Evolutionary conservation across 805 yeast species (phyloP).

Genomic region (Candida mattraensis): DNA sequence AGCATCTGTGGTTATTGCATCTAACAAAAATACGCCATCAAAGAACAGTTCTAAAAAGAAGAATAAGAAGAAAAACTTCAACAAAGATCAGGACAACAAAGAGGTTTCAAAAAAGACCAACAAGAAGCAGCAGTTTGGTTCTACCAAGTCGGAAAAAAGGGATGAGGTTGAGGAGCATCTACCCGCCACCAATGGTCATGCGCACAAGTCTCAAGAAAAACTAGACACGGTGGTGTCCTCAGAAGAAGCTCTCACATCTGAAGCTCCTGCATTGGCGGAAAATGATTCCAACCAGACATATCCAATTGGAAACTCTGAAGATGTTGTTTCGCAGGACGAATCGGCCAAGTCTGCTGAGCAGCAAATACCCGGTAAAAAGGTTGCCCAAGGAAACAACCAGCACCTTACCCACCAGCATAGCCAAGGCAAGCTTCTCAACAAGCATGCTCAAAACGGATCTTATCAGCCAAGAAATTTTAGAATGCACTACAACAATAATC

Average conservation of each 20-base stretch:
- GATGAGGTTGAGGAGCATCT: constrained; percentile 7
- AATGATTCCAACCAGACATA: not conserved
- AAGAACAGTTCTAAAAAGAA: constrained; percentile 21
- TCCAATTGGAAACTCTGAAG: not conserved
- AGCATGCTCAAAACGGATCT: constrained; percentile 17
- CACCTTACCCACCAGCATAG: constrained; percentile 9
- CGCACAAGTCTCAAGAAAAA: too few species aligned
- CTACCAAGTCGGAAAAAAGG: constrained; percentile 2
- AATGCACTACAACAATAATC: constrained; percentile 19
- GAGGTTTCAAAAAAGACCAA: constrained; percentile 8
- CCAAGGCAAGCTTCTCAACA: constrained; percentile 14
- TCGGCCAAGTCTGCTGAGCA: not conserved
- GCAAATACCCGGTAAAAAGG: too few species aligned
- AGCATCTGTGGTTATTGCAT: constrained; percentile 48
- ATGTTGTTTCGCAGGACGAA: not conserved
- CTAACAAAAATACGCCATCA: constrained; percentile 16
- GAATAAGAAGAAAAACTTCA: constrained; percentile 24
- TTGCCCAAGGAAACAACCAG: constrained; percentile 6
- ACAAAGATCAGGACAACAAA: constrained; percentile 8
- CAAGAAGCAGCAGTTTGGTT: constrained; percentile 12
- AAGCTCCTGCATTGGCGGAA: too few species aligned
- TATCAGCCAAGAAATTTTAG: constrained; percentile 25
- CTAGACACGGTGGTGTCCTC: too few species aligned
- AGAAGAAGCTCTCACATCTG: too few species aligned
- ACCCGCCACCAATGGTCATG: constrained; percentile 3